Base-by-base conservation (phyloP, 2,329 filamentous ascomycete species). In the Aspergillus vadensis region DNA sequence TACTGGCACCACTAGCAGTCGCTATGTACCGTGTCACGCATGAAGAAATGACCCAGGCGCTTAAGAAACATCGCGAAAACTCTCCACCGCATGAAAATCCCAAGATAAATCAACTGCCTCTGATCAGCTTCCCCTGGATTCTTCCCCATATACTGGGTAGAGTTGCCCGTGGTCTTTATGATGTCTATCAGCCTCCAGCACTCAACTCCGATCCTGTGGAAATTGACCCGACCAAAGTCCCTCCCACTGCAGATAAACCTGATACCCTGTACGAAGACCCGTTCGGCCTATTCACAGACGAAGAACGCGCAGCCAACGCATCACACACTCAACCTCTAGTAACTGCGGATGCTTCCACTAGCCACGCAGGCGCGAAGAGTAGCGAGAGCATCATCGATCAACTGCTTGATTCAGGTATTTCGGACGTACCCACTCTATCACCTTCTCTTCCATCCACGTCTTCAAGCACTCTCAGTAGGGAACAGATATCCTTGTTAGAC, bases 51-150 rank as follows among this genome's bases (percentile, higher is more conserved):
- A 81, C 82, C 15, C 77, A 82, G 27, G 88, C 88, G 0, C 74
- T 89, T 4, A 74, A 79, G 19, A 83, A 87, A 66, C 79, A 79
- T 38, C 72, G 74, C 2, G 59, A 72, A n/a, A 63, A 67, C 2
- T 63, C 68, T 43, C 61, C 50, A 7, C 38, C 52, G 4, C 62
- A 69, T 12, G 51, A 54, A 21, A 65, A 60, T 2, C 61, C 60
- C 3, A 63, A 62, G 25, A 65, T 64, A 30, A 60, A 63, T 8
- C 77, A 79, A 2, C 89, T 92, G 82, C 94, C 95, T 0, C 80
- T 98, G 8, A 95, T 97, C 68, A 95, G 89, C 61, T 98, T 97
- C 68, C 94, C 95, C 0, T 99, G 95, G 95, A 80, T 98, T 2
- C 96, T 98, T 65, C 82, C 87, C 12, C 82, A 84, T 48, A 85